phyloP scores from a whole-genome alignment of 1,284 basidiomycete genomes.

The Ganoderma lucidum region DNA sequence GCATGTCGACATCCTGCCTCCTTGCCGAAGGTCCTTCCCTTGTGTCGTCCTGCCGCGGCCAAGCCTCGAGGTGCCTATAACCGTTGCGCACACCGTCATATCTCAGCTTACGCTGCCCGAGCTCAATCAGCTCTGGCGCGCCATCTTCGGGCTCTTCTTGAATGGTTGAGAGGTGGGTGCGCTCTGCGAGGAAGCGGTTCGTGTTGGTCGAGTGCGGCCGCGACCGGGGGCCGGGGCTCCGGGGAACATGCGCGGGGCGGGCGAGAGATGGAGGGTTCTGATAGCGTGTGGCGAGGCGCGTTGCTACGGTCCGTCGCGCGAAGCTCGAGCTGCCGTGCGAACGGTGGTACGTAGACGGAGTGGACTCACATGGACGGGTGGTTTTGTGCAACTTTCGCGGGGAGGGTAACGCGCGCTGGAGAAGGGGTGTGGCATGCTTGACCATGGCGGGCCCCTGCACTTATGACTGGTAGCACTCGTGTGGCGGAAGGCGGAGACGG shows the following conservation, averaged over 20 bases:
- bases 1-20: constrained; percentile 42
- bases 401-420: constrained; percentile 32
- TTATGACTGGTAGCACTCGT: background rate
- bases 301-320: constrained; percentile 27
- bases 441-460: constrained; percentile 26
- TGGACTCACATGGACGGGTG: constrained; percentile 27
- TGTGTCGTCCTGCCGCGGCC: constrained; percentile 24
- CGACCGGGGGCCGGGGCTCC: constrained; percentile 29
- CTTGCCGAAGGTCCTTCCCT: constrained; percentile 19
- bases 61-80: constrained; percentile 29
- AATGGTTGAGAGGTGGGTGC: constrained; percentile 31
- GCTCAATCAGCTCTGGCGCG: constrained; percentile 10
- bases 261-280: constrained; percentile 26
- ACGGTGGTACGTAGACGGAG: background rate
- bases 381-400: constrained; percentile 25
- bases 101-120: background rate
- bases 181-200: constrained; percentile 32
- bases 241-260: constrained; percentile 18
- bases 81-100: constrained; percentile 24
- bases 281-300: constrained; percentile 22
- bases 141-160: constrained; percentile 34
- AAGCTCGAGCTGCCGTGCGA: constrained; percentile 21
- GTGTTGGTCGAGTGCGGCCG: constrained; percentile 33
- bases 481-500: background rate
- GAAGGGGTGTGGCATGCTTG: constrained; percentile 31